phyloP scores from a whole-genome alignment of 192 early-diverging fungal species.

The Phycomyces blakesleeanus region DNA sequence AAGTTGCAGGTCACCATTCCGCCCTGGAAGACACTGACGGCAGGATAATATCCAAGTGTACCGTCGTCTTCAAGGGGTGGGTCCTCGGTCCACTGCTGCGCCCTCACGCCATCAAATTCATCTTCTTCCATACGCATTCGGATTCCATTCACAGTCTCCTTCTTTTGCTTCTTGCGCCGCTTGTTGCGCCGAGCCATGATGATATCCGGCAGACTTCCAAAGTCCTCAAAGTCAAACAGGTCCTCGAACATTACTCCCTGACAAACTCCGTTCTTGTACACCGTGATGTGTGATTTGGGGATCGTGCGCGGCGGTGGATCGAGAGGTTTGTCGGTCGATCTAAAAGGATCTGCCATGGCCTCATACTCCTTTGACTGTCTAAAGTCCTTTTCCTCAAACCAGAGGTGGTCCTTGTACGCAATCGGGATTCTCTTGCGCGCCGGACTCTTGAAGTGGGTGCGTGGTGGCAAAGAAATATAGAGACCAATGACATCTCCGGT shows the following conservation, averaged over 20 bases:
- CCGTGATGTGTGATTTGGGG: constrained; percentile 52
- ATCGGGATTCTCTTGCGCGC: constrained; percentile 47
- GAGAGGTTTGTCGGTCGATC: constrained; percentile 1
- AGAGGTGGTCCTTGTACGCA: constrained; percentile 47
- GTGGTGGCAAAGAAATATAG: constrained; percentile 49
- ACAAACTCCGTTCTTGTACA: constrained; percentile 63
- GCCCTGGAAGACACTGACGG: constrained; percentile 57
- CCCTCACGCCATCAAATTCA: constrained; percentile 22
- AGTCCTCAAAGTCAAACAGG: constrained; percentile 41
- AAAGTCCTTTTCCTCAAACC: constrained; percentile 56
- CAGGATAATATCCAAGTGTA: constrained; percentile 62
- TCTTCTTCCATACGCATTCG: constrained; percentile 17
- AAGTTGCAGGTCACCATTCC: constrained; percentile 60
- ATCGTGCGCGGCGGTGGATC: constrained; percentile 29
- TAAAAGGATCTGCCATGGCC: constrained; percentile 40
- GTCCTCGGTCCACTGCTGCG: constrained; percentile 39
- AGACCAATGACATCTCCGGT: constrained; percentile 65
- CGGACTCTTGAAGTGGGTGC: constrained; percentile 38
- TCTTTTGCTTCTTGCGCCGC: constrained; percentile 21
- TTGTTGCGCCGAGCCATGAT: constrained; percentile 18
- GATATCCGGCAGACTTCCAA: constrained; percentile 22
- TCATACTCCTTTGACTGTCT: constrained; percentile 49
- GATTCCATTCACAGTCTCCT: constrained; percentile 8
- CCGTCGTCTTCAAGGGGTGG: constrained; percentile 56
- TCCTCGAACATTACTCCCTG: constrained; percentile 55